Percentiles rank a stretch among this genome's conserved stretches.
Evolutionary conservation across 1,139 yeast genomes (phyloP).

Genomic region (Meyerozyma athensensis): DNA sequence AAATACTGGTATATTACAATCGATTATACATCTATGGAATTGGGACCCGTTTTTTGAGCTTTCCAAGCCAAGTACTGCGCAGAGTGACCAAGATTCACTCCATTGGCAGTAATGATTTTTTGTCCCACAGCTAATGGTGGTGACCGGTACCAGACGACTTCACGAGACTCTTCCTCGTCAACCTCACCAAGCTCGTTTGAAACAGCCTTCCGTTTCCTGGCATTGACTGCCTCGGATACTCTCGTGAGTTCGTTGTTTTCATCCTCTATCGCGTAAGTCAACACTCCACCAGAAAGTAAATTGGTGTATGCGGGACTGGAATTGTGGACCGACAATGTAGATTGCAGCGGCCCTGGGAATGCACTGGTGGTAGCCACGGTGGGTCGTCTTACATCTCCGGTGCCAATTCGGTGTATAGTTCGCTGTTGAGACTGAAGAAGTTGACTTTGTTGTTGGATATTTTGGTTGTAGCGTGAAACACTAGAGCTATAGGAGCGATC

Average conservation of each 20-base stretch:
- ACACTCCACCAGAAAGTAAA: constrained; percentile 37
- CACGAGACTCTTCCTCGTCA: constrained; percentile 20
- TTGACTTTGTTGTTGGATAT: constrained; percentile 14
- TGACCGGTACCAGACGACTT: constrained; percentile 74
- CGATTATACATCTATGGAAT: not conserved
- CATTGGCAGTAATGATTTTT: constrained; percentile 33
- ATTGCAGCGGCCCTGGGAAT: constrained; percentile 9
- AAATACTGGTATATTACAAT: too few species aligned
- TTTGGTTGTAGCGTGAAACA: constrained; percentile 15
- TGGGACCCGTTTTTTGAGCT: constrained; percentile 4
- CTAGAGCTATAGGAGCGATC: constrained; percentile 15
- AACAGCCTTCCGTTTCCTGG: constrained; percentile 21
- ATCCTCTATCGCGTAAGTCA: constrained; percentile 29
- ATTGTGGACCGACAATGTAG: constrained; percentile 1
- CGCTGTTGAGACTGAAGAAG: constrained; percentile 23
- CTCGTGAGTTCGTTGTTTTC: constrained; percentile 10
- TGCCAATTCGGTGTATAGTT: constrained; percentile 15
- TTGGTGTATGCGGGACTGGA: constrained; percentile 31
- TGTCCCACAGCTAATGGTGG: constrained; percentile 64
- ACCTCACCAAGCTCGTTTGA: constrained; percentile 14
- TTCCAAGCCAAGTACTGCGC: constrained; percentile 73
- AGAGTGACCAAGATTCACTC: constrained; percentile 54
- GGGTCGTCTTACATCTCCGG: constrained; percentile 20
- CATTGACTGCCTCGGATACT: constrained; percentile 10
- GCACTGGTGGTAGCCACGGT: constrained; percentile 20